These are phyloP conservation scores for Boehmeria nivea DNA, from an alignment of 306 rosid species.

Conservation along the genomic window DNA sequence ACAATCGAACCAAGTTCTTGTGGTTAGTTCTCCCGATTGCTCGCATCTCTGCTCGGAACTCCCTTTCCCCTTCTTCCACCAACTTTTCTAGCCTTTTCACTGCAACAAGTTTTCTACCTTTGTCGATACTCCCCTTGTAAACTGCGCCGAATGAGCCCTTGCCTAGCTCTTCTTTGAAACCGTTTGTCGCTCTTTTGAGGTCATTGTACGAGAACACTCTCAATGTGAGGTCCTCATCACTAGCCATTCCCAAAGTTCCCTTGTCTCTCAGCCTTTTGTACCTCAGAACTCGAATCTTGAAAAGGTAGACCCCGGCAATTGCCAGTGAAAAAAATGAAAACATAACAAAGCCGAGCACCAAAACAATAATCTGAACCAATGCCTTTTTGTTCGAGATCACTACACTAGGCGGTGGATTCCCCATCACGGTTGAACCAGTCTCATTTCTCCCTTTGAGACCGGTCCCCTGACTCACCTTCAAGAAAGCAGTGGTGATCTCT, in stretches of 20 bases:
- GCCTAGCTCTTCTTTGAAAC: too few relatives aligned
- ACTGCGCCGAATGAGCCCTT: too few relatives aligned
- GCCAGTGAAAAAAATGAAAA: constrained; percentile 1
- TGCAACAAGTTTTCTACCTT: too few relatives aligned
- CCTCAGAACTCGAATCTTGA: constrained; percentile 7
- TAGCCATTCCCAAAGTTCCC: constrained; percentile 1
- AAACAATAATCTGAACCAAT: neutral
- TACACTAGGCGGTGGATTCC: neutral
- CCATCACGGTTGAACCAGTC: neutral
- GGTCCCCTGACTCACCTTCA: neutral
- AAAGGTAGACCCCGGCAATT: constrained; percentile 1
- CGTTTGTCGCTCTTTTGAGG: too few relatives aligned
- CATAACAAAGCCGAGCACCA: neutral
- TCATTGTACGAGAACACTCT: constrained; percentile 18
- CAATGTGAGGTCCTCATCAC: constrained; percentile 1
- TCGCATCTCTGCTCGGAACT: too few relatives aligned
- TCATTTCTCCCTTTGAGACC: neutral
- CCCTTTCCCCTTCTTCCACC: too few relatives aligned
- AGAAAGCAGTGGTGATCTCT: neutral
- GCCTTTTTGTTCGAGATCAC: neutral
- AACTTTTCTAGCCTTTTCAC: too few relatives aligned
- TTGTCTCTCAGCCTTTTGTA: constrained; percentile 8
- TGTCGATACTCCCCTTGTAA: too few relatives aligned
- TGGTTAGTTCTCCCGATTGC: too few relatives aligned
- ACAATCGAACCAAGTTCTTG: too few relatives aligned